These are phyloP conservation scores for Salvia splendens DNA, from an alignment of 257 asterid species.

Conservation along the genomic window DNA sequence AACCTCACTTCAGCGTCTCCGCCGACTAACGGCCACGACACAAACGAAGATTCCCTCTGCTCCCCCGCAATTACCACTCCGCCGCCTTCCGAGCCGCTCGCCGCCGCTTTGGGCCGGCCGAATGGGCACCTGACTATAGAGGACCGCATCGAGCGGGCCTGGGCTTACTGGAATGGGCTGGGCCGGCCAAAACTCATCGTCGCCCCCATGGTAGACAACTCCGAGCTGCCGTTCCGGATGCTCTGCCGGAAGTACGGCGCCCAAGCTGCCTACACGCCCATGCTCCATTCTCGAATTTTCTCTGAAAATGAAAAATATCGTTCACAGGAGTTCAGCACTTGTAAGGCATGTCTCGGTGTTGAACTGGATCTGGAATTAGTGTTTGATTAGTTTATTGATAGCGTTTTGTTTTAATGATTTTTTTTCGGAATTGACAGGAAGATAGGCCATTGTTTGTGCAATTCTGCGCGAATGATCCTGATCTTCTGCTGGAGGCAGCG, in stretches of 20 bases:
- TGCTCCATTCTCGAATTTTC: constrained; percentile 93
- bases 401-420: constrained; percentile 10
- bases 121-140: constrained; percentile 68
- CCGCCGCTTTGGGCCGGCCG: constrained; percentile 39
- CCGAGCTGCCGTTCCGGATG: constrained; percentile 93
- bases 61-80: constrained; percentile 30
- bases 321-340: constrained; percentile 78
- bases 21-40: constrained; percentile 26
- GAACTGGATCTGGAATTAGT: not conserved
- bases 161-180: constrained; percentile 85
- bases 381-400: constrained; percentile 6
- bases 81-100: constrained; percentile 32
- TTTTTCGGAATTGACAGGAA: constrained; percentile 53
- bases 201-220: constrained; percentile 98
- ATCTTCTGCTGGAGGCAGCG: constrained; percentile 80
- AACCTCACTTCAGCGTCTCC: constrained; percentile 35
- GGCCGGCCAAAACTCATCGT: constrained; percentile 77
- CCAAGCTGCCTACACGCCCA: constrained; percentile 93
- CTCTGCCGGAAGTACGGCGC: constrained; percentile 97
- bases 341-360: constrained; percentile 53
- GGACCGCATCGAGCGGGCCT: constrained; percentile 77
- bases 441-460: constrained; percentile 96
- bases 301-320: constrained; percentile 76
- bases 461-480: constrained; percentile 96
- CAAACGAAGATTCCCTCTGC: constrained; percentile 53